Evolutionary conservation across 495 filamentous ascomycete species (phyloP).

Genomic region (Penicillium chermesinum): DNA sequence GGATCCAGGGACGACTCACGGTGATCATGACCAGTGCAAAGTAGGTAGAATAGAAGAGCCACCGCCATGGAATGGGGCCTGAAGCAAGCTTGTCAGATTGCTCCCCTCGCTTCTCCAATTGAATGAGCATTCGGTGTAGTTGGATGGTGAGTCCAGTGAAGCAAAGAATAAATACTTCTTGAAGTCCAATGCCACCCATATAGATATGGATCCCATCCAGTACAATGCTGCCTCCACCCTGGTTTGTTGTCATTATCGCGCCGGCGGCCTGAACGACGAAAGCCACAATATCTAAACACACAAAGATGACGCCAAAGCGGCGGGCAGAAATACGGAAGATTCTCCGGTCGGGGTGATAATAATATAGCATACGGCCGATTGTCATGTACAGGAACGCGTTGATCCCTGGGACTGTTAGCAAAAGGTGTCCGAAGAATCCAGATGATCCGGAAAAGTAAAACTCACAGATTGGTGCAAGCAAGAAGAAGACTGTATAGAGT

Average conservation of each 20-base stretch:
- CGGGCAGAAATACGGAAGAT: slow-evolving; percentile 42
- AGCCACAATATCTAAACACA: slow-evolving; percentile 55
- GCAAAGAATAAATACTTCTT: slow-evolving; percentile 53
- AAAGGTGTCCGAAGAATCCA: no score
- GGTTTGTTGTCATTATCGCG: slow-evolving; percentile 25
- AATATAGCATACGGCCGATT: slow-evolving; percentile 56
- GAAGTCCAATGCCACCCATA: slow-evolving; percentile 52
- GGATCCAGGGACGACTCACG: no score
- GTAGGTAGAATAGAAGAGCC: slow-evolving; percentile 48
- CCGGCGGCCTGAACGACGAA: slow-evolving; percentile 60
- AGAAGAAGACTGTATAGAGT: slow-evolving; percentile 21
- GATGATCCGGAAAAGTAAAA: no score
- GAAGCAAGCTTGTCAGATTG: slow-evolving; percentile 16
- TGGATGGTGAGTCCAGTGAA: slow-evolving; percentile 44
- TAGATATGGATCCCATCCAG: slow-evolving; percentile 48
- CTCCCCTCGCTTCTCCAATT: slow-evolving; percentile 36
- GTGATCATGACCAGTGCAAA: slow-evolving; percentile 47
- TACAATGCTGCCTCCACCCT: slow-evolving; percentile 12
- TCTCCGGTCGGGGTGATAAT: slow-evolving; percentile 32
- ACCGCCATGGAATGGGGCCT: slow-evolving; percentile 26
- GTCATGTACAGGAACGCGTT: slow-evolving; percentile 70
- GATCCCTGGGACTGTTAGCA: slow-evolving; percentile 22
- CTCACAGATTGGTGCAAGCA: slow-evolving; percentile 26
- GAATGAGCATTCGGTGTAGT: slow-evolving; percentile 44
- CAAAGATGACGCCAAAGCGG: slow-evolving; percentile 45